phyloP scores from a whole-genome alignment of 108 stramenopile species.

The Cylindrotheca closterium region DNA sequence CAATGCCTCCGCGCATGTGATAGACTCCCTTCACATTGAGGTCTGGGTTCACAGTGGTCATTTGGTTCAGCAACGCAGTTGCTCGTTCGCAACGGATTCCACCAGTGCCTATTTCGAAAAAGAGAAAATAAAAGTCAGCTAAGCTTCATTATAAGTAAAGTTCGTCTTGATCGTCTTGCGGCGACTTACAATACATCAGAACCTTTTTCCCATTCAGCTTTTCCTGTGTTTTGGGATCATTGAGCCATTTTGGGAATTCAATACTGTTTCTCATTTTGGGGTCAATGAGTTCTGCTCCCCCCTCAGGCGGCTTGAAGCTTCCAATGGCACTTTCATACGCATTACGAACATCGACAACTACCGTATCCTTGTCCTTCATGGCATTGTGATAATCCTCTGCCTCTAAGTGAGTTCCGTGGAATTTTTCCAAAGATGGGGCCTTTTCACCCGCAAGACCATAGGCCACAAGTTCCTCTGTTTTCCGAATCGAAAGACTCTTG shows the following conservation, averaged over 20 bases:
- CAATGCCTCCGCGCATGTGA: constrained; percentile 69
- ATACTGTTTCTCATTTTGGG: constrained; percentile 72
- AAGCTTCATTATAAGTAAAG: background rate
- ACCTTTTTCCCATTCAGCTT: constrained; percentile 74
- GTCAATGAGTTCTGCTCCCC: constrained; percentile 66
- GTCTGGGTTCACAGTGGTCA: constrained; percentile 32
- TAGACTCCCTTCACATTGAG: constrained; percentile 58
- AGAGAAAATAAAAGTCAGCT: constrained; percentile 2
- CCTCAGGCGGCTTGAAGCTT: constrained; percentile 54
- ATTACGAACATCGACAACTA: constrained; percentile 85
- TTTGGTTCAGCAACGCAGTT: constrained; percentile 70
- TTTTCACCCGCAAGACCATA: constrained; percentile 68
- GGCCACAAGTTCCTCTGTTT: constrained; percentile 71
- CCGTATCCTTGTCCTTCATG: constrained; percentile 64
- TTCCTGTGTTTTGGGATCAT: constrained; percentile 54
- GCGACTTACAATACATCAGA: constrained; percentile 66
- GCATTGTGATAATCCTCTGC: constrained; percentile 76
- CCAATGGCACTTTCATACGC: constrained; percentile 76
- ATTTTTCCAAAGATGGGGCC: constrained; percentile 54
- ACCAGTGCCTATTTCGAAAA: constrained; percentile 5
- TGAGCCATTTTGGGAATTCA: constrained; percentile 81
- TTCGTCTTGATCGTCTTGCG: background rate
- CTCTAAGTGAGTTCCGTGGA: constrained; percentile 66
- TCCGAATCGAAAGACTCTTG: constrained; percentile 50
- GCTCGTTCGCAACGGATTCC: constrained; percentile 81